Evolutionary conservation across 768 basidiomycete genomes (phyloP).

Genomic region (Hebeloma cylindrosporum): DNA sequence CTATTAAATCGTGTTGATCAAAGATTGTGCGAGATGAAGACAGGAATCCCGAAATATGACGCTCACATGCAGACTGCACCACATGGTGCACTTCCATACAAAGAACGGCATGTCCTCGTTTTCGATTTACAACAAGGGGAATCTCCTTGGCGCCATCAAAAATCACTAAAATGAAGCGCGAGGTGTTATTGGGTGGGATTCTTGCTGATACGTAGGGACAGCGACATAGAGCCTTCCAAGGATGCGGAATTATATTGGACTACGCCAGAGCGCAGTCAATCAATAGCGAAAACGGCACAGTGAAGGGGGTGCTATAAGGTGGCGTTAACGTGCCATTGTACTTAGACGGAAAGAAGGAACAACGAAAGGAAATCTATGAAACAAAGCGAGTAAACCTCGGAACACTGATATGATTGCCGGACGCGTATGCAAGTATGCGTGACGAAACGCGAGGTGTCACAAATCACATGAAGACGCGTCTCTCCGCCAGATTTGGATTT

Average conservation of each 20-base stretch:
- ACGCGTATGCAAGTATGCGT: background rate
- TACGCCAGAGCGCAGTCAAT: no score
- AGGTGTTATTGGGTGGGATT: no score
- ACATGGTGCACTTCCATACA: constrained; percentile 16
- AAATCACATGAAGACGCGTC: constrained; percentile 11
- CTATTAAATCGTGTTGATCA: constrained; percentile 18
- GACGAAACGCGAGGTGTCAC: constrained; percentile 14
- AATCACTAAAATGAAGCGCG: constrained; percentile 3
- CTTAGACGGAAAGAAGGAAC: no score
- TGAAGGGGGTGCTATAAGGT: no score
- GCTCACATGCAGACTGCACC: constrained; percentile 21
- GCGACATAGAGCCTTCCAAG: no score
- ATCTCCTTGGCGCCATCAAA: constrained; percentile 3
- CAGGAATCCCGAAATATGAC: constrained; percentile 7
- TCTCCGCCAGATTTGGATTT: no score
- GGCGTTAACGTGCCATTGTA: no score
- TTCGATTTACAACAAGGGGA: no score
- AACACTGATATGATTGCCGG: background rate
- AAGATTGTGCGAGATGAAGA: constrained; percentile 11
- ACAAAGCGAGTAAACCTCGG: constrained; percentile 1
- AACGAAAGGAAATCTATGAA: background rate
- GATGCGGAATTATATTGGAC: no score
- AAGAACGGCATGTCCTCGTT: background rate
- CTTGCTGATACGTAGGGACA: no score
- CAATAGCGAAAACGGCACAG: no score